Conservation (phyloP, 2,329 filamentous ascomycete genomes). For the Verticillium dahliae region DNA sequence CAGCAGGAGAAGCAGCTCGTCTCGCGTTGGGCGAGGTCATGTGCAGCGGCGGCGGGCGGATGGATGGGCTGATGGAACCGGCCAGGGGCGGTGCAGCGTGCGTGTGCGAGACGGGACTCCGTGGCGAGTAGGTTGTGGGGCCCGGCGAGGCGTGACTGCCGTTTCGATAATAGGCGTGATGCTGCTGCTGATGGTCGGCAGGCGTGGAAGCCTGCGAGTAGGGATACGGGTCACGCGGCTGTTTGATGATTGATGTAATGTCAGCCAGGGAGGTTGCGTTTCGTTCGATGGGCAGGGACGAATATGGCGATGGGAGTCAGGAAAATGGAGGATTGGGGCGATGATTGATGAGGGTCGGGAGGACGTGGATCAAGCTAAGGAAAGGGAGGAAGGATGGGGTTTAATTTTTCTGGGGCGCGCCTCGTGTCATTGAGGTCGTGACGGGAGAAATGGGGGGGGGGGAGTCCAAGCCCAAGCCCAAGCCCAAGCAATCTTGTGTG, state of each 20-base stretch:
- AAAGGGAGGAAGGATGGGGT: not conserved
- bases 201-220: constrained; percentile 33
- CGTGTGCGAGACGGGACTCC: constrained; percentile 44
- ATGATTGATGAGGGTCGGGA: not conserved
- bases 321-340: not conserved
- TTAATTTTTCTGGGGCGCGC: constrained; percentile 1
- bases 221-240: constrained; percentile 45
- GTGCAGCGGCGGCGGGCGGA: constrained; percentile 24
- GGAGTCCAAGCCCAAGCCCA: not conserved
- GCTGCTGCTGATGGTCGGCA: constrained; percentile 31
- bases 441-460: not conserved
- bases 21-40: constrained; percentile 42
- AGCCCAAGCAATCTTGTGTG: not conserved
- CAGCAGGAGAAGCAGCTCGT: constrained; percentile 32
- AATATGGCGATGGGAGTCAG: not conserved
- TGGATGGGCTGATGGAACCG: constrained; percentile 37
- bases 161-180: constrained; percentile 39
- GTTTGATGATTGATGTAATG: constrained; percentile 13
- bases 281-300: not conserved
- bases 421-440: not conserved
- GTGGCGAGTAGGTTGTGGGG: constrained; percentile 35
- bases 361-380: not conserved
- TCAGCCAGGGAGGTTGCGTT: not conserved
- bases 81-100: constrained; percentile 34
- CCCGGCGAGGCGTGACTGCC: constrained; percentile 42